Evolutionary conservation across 805 yeast species (phyloP), one percentile per base, ranked within the genome.

Genomic region (Hanseniaspora opuntiae): DNA sequence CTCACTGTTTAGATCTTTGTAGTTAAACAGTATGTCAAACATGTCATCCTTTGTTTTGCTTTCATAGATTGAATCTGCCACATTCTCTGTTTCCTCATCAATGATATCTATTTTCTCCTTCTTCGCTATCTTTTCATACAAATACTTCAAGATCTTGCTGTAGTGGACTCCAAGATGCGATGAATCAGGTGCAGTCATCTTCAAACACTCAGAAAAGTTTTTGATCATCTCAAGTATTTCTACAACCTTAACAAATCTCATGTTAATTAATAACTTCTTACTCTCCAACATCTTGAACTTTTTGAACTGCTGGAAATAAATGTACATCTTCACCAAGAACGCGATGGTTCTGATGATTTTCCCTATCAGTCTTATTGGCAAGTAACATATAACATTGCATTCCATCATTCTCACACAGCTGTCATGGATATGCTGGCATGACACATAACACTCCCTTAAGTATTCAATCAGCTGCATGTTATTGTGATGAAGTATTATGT

Each of bases 291-390:
- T 73, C 75, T 45, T 69, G 63, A 45, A 58, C 54, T 17, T 57
- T 55, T 19, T 60, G 62, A 56, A 42, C n/a, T 50, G 53, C 22
- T 50, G 53, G 25, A 84, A 69, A 0, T 86, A 82, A 58, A 83
- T 64, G 61, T 86, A 80, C 62, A 94, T 85, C 66, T 89, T 90
- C 14, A 90, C 93, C 52, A 90, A 75, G 63, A 88, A 89, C 2
- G 96, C 93, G 12, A 87, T 87, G 0, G 96, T 86, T 60, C 90
- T 78, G 20, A 89, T 88, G 28, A 87, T 79, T 51, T 95, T 73
- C 0, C 86, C 83, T 7, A 84, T 81, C 95, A 96, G 88, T 57
- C 96, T 71, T n/a, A 87, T 88, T 1, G 97, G 96, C 81, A 88
- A 86, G 62, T 74, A 83, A 55, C 79, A 72, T 52, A 87, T 68